Percentiles rank a stretch among this genome's conserved stretches.
Evolutionary conservation across 345 rosid genomes (phyloP).

Genomic region (Gossypium stocksii): DNA sequence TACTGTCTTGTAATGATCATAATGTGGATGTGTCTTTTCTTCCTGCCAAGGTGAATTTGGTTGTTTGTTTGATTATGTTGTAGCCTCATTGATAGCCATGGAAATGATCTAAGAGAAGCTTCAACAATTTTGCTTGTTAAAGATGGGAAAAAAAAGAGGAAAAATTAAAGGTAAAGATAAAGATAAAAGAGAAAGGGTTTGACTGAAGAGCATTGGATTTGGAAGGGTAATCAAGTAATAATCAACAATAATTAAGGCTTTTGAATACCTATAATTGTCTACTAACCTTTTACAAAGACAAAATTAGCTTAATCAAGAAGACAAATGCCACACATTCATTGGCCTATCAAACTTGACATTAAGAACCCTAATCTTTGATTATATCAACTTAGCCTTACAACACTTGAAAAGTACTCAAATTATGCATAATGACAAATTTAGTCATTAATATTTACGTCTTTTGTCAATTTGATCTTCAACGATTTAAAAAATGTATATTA

Average conservation of each 20-base stretch:
- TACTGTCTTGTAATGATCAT: neutral
- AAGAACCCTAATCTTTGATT: neutral
- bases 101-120: neutral
- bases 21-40: neutral
- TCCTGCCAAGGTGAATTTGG: neutral
- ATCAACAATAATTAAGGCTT: constrained; percentile 13
- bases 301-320: neutral
- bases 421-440: too few species aligned
- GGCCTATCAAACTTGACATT: neutral
- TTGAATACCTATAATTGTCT: constrained; percentile 1
- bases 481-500: fast-evolving
- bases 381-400: neutral
- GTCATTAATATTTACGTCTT: fast-evolving
- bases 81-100: neutral
- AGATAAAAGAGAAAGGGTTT: neutral
- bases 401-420: neutral
- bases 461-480: too few species aligned
- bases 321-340: neutral
- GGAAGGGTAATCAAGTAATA: neutral
- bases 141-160: neutral
- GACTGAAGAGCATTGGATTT: neutral
- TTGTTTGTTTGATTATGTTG: neutral
- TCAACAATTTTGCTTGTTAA: neutral
- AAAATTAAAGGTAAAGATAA: neutral
- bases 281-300: neutral